Conservation (phyloP, 1,139 yeast genomes). For the Diutina pseudorugosa region DNA sequence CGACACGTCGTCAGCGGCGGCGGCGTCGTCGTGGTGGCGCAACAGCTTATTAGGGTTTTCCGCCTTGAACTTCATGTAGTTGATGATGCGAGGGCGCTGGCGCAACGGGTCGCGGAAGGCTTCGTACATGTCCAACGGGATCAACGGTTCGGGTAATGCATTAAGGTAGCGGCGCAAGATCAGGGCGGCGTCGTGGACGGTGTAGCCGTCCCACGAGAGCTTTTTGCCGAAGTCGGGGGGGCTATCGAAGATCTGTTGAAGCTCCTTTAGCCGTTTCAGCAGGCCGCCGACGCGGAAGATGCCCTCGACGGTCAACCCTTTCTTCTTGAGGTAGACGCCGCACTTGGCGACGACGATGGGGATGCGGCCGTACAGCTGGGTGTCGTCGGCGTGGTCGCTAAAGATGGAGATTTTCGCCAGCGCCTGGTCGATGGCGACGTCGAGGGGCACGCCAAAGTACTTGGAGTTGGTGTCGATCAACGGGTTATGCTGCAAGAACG, state of each 20-base stretch:
- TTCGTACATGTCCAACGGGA: constrained; percentile 71
- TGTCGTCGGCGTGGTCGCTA: constrained; percentile 18
- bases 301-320: constrained; percentile 74
- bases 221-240: constrained; percentile 88
- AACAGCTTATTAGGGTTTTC: constrained; percentile 17
- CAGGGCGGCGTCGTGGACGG: constrained; percentile 97
- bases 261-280: constrained; percentile 73
- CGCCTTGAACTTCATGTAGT: constrained; percentile 47
- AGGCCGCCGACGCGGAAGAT: constrained; percentile 92
- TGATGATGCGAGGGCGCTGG: constrained; percentile 45
- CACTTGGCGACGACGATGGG: constrained; percentile 94
- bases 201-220: constrained; percentile 82
- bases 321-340: constrained; percentile 71
- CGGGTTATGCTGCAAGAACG: constrained; percentile 35
- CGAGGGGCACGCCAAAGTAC: constrained; percentile 81
- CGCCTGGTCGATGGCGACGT: constrained; percentile 61
- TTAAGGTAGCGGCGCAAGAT: constrained; percentile 75
- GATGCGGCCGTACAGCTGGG: constrained; percentile 61
- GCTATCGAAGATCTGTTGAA: constrained; percentile 70
- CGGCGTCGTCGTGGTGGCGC: not conserved
- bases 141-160: constrained; percentile 83
- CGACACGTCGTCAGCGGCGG: not conserved
- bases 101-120: constrained; percentile 68
- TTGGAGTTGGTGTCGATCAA: constrained; percentile 35
- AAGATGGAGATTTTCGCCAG: constrained; percentile 62